phyloP scores from a whole-genome alignment of 345 rosid species.

The Balakata baccata region DNA sequence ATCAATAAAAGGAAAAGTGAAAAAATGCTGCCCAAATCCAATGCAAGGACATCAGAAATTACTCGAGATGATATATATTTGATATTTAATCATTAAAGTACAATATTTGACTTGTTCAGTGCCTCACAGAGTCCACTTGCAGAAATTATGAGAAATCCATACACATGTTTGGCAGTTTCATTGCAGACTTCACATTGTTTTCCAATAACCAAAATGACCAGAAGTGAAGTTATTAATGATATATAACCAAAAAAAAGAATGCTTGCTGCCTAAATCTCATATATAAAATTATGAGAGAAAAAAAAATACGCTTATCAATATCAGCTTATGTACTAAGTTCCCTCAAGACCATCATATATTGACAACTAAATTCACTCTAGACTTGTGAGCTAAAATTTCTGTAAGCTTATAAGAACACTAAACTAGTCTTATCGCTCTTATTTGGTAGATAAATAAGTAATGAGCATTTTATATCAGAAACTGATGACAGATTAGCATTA shows the following conservation, averaged over 20 bases:
- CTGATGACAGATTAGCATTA: not conserved
- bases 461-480: not conserved
- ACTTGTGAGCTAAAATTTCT: not conserved
- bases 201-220: conserved; percentile 1
- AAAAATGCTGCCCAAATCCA: not conserved
- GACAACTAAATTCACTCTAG: not conserved
- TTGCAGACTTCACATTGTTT: not conserved
- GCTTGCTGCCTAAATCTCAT: not conserved
- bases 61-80: not conserved
- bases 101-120: not conserved
- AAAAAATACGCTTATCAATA: not conserved
- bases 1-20: not conserved
- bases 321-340: not conserved
- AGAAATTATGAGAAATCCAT: not conserved
- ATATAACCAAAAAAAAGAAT: not conserved
- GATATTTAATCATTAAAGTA: not conserved
- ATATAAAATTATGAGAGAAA: not conserved
- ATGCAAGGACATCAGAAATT: not conserved
- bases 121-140: no score
- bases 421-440: not conserved
- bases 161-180: not conserved
- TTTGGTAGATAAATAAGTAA: not conserved
- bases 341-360: not conserved
- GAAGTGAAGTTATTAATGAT: not conserved
- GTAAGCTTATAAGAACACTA: not conserved